Conservation (phyloP, 345 rosid species). For the Gossypium australe region DNA sequence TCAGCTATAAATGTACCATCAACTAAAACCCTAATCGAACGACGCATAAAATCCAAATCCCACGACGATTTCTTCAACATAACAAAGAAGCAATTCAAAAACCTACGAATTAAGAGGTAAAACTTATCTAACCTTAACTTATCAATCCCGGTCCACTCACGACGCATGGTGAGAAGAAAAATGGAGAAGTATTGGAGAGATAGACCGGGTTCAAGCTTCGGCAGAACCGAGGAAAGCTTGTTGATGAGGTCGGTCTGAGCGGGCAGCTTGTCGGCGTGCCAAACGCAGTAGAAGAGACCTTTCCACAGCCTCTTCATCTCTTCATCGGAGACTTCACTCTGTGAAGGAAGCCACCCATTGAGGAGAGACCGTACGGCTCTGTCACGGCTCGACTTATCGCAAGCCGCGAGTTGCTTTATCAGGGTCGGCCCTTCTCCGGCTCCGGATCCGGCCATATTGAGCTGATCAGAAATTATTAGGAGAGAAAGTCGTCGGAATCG, state of each 20-base stretch:
- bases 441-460: conserved; percentile 13
- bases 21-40: conserved; percentile 42
- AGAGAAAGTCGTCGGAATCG: not conserved
- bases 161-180: conserved; percentile 83
- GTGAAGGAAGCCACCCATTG: conserved; percentile 68
- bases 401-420: conserved; percentile 68
- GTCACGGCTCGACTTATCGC: conserved; percentile 60
- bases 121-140: conserved; percentile 79
- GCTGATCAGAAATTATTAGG: not conserved
- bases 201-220: conserved; percentile 43
- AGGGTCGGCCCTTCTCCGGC: conserved; percentile 42
- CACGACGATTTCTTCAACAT: conserved; percentile 47
- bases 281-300: conserved; percentile 92
- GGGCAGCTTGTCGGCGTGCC: conserved; percentile 85
- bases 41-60: conserved; percentile 49
- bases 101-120: conserved; percentile 73
- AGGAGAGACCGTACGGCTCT: conserved; percentile 50
- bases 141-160: conserved; percentile 93
- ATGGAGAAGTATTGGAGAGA: conserved; percentile 61
- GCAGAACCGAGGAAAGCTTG: conserved; percentile 51
- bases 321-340: conserved; percentile 50
- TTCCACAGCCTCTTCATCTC: conserved; percentile 91
- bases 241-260: conserved; percentile 64
- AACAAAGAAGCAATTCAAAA: conserved; percentile 43
- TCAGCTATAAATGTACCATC: conserved; percentile 43